Percentiles rank a stretch among this genome's conserved stretches.
Conservation (phyloP, 495 filamentous ascomycete genomes). For the Acidomyces sp. region DNA sequence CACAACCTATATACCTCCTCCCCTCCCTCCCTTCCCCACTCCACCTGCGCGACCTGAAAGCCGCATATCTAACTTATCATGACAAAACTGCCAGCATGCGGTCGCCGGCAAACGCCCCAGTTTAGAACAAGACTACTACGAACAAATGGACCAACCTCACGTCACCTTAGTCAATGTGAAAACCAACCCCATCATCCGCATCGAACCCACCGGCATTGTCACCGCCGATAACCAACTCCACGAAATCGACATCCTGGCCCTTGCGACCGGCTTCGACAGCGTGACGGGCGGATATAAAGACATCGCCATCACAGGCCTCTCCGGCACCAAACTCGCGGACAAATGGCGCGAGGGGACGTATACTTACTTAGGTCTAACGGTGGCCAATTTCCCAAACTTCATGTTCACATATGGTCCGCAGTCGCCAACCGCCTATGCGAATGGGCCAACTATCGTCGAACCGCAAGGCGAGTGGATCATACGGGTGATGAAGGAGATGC, state of each 20-base stretch:
- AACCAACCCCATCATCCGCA: conserved; percentile 37
- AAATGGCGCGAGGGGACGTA: conserved; percentile 38
- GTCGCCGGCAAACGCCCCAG: conserved; percentile 44
- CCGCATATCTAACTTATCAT: too few relatives aligned
- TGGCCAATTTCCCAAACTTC: conserved; percentile 40
- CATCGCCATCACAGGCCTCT: conserved; percentile 34
- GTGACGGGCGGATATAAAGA: conserved; percentile 35
- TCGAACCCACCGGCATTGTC: conserved; percentile 36
- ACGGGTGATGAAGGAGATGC: conserved; percentile 33
- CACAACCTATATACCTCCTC: too few relatives aligned
- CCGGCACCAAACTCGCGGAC: conserved; percentile 29
- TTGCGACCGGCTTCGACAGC: conserved; percentile 44
- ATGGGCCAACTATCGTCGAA: conserved; percentile 40
- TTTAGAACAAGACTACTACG: conserved; percentile 44
- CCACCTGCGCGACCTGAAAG: too few relatives aligned
- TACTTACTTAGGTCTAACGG: conserved; percentile 39
- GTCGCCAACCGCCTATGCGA: conserved; percentile 36
- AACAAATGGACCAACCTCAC: conserved; percentile 42
- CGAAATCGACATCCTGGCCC: conserved; percentile 37
- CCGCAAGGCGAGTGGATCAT: conserved; percentile 42
- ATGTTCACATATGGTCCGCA: conserved; percentile 38
- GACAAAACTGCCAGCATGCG: too few relatives aligned
- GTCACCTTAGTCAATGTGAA: conserved; percentile 40
- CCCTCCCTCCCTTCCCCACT: too few relatives aligned
- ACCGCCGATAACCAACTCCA: conserved; percentile 28